Evolutionary conservation across 2,329 filamentous ascomycete species (phyloP).

Genomic region (Elsinoe fawcettii): DNA sequence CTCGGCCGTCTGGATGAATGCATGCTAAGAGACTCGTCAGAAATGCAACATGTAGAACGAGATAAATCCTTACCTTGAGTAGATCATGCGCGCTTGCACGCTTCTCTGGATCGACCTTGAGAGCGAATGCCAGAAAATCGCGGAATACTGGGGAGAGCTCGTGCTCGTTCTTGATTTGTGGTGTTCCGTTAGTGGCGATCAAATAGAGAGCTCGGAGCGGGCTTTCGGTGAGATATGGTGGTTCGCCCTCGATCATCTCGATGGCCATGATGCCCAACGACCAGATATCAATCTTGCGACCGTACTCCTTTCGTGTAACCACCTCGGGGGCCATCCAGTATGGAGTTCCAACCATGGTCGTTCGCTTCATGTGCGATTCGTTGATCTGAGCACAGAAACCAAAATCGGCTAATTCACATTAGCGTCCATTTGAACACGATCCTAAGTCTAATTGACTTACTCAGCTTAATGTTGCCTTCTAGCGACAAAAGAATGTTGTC

Average conservation of each 20-base stretch:
- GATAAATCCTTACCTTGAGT: conserved; percentile 61
- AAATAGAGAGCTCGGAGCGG: conserved; percentile 87
- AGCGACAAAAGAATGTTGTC: conserved; percentile 93
- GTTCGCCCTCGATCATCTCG: conserved; percentile 99
- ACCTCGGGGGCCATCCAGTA: conserved; percentile 99
- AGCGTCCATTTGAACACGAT: conserved; percentile 13
- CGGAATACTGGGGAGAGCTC: conserved; percentile 72
- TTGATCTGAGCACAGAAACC: conserved; percentile 99
- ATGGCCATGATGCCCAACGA: conserved; percentile 98
- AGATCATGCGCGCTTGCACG: conserved; percentile 90
- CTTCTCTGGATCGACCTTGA: conserved; percentile 97
- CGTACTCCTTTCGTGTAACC: conserved; percentile 94
- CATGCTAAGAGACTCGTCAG: conserved; percentile 31
- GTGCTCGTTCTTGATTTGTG: conserved; percentile 87
- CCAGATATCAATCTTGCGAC: conserved; percentile 98
- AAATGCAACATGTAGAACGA: background rate
- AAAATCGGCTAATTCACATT: conserved; percentile 65
- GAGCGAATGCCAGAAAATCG: conserved; percentile 84
- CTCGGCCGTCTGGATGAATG: conserved; percentile 46
- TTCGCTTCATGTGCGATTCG: conserved; percentile 91
- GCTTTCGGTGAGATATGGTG: conserved; percentile 91
- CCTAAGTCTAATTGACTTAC: conserved; percentile 45
- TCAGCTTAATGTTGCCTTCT: conserved; percentile 95
- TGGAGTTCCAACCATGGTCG: conserved; percentile 96
- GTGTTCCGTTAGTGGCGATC: conserved; percentile 94